A percentile compares a stretch with the other conserved stretches of the same genome.
Evolutionary conservation across 192 early-diverging fungal genomes (phyloP).

Genomic region (Backusella tuberculispora): DNA sequence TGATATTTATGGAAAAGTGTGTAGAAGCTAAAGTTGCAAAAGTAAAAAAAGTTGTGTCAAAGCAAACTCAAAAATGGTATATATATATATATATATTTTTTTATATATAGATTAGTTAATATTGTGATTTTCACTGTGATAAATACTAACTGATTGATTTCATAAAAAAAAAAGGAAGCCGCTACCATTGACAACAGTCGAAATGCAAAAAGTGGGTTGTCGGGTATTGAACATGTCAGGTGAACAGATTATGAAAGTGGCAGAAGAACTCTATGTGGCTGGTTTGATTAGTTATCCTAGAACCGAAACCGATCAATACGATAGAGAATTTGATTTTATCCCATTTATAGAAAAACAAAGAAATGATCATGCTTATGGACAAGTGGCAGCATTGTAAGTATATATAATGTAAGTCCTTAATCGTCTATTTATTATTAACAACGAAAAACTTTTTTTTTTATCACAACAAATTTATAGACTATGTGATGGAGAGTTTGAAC

Average conservation of each 20-base stretch:
- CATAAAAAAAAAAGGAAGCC: constrained; percentile 65
- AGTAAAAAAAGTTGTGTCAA: constrained; percentile 61
- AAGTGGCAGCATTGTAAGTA: constrained; percentile 51
- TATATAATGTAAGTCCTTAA: neutral
- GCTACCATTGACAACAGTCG: constrained; percentile 91
- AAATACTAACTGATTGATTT: neutral
- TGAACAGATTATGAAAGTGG: constrained; percentile 80
- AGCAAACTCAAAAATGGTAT: constrained; percentile 83
- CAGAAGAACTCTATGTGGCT: constrained; percentile 85
- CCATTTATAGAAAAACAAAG: constrained; percentile 67
- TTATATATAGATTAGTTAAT: too few relatives aligned
- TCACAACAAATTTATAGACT: constrained; percentile 46
- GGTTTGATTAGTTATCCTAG: constrained; percentile 96
- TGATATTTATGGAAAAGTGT: constrained; percentile 80
- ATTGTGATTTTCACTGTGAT: neutral
- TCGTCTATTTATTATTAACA: neutral
- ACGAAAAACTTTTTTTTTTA: neutral
- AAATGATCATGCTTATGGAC: constrained; percentile 45
- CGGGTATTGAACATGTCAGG: constrained; percentile 73
- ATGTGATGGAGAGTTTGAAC: constrained; percentile 64
- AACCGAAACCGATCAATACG: constrained; percentile 95
- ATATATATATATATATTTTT: too few relatives aligned
- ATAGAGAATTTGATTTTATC: constrained; percentile 69
- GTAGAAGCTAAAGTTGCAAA: constrained; percentile 57
- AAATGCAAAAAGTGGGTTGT: constrained; percentile 86